Evolutionary conservation across 441 rosid genomes (phyloP).

Genomic region (Pelargonium fulgidum): DNA sequence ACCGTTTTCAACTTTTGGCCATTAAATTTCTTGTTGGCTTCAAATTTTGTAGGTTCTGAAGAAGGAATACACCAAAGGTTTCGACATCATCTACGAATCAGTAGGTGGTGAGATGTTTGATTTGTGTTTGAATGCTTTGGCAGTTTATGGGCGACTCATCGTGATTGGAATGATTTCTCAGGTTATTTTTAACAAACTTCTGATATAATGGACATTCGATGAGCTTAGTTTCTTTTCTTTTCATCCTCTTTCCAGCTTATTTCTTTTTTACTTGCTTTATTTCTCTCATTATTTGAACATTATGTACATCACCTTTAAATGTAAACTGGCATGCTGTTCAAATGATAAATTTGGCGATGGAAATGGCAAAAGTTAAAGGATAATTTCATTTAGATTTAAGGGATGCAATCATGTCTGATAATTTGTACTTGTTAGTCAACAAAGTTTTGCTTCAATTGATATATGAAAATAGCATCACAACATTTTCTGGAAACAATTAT

Average conservation of each 20-base stretch:
- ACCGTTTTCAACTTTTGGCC: not conserved
- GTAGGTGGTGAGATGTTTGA: conserved; percentile 94
- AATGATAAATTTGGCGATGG: not conserved
- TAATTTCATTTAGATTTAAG: not conserved
- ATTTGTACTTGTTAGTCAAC: not conserved
- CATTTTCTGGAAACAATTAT: too few relatives aligned
- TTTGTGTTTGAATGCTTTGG: conserved; percentile 79
- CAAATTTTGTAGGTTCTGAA: conserved; percentile 54
- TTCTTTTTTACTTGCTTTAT: too few relatives aligned
- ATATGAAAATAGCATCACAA: too few relatives aligned
- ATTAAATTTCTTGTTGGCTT: not conserved
- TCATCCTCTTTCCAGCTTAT: not conserved
- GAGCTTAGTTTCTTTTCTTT: not conserved
- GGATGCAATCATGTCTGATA: not conserved
- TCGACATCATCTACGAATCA: conserved; percentile 83
- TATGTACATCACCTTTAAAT: not conserved
- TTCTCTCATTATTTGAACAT: not conserved
- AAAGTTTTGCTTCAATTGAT: too few relatives aligned
- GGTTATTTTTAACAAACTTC: conserved; percentile 35
- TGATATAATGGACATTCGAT: conserved; percentile 1
- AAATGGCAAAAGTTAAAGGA: not conserved
- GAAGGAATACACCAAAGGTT: conserved; percentile 78
- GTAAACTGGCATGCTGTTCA: not conserved
- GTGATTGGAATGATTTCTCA: conserved; percentile 98
- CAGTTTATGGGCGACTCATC: conserved; percentile 70